These are phyloP conservation scores for Paraphaeosphaeria sporulosa DNA, from an alignment of 2,329 filamentous ascomycete species.

Conservation along the genomic window DNA sequence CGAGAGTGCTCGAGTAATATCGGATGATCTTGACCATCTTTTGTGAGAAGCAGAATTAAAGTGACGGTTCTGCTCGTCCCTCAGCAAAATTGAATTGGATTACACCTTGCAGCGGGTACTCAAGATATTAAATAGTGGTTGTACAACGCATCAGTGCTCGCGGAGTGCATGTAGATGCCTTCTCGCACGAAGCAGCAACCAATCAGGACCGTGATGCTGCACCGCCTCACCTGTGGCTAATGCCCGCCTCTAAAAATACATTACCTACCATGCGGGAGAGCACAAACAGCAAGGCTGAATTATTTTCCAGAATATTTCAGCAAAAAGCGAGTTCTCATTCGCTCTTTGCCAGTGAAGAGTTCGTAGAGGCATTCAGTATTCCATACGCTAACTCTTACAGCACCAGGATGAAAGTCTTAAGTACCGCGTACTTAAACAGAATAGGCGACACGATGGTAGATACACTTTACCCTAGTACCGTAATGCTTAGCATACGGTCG, in stretches of 20 bases:
- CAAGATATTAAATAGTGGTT: not conserved
- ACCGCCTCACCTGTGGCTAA: constrained; percentile 4
- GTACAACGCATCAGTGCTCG: constrained; percentile 1
- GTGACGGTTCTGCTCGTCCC: not conserved
- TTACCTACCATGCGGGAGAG: not conserved
- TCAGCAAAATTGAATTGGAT: not conserved
- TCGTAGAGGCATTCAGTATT: too few relatives aligned
- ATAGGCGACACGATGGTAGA: too few relatives aligned
- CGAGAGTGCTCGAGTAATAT: not conserved
- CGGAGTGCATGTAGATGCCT: constrained; percentile 4
- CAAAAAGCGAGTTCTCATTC: too few relatives aligned
- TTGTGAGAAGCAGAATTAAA: not conserved
- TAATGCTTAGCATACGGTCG: too few relatives aligned
- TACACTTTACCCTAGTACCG: too few relatives aligned
- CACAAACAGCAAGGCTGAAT: not conserved
- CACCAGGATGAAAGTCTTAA: too few relatives aligned
- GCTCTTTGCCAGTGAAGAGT: too few relatives aligned
- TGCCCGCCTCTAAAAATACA: constrained; percentile 2
- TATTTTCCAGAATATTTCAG: too few relatives aligned
- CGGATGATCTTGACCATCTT: not conserved
- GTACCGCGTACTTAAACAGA: too few relatives aligned
- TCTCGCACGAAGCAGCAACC: constrained; percentile 5
- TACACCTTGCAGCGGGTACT: not conserved
- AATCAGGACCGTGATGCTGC: not conserved
- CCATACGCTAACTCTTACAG: too few relatives aligned